These are phyloP conservation scores for Sabuloglossum arenarium DNA, from an alignment of 495 filamentous ascomycete species.

Conservation along the genomic window DNA sequence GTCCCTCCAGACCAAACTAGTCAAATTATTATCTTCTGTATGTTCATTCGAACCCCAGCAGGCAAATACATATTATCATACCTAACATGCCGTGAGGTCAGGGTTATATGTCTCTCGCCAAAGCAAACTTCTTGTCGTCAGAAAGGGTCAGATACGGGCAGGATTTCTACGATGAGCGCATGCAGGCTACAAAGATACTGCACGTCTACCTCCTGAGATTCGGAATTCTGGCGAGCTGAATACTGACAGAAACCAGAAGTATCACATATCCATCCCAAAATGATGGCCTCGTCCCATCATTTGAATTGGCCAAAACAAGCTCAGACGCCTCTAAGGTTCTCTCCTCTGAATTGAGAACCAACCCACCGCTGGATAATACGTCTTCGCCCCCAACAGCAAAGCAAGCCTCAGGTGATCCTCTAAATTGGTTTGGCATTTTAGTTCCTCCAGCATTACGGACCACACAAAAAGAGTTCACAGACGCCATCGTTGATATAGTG, in stretches of 20 bases:
- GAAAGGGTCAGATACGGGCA: conserved; percentile 17
- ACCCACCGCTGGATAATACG: neutral
- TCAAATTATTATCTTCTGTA: conserved; percentile 33
- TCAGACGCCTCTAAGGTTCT: neutral
- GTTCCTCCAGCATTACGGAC: conserved; percentile 20
- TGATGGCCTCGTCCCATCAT: neutral
- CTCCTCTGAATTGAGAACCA: neutral
- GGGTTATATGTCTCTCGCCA: conserved; percentile 22
- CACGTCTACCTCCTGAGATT: conserved; percentile 7
- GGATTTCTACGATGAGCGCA: conserved; percentile 25
- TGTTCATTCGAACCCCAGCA: neutral
- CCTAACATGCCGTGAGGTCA: neutral
- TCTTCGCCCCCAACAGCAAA: neutral
- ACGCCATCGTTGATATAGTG: conserved; percentile 14
- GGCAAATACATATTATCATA: neutral
- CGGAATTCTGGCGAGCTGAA: neutral
- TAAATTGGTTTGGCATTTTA: conserved; percentile 26
- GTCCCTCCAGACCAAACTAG: conserved; percentile 31
- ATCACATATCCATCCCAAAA: neutral
- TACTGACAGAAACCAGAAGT: neutral
- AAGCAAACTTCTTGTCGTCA: conserved; percentile 21
- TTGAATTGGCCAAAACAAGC: neutral
- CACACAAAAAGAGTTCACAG: conserved; percentile 17
- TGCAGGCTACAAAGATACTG: conserved; percentile 18
- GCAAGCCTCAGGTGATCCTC: conserved; percentile 14